Percentiles rank a stretch among this genome's conserved stretches.
These are phyloP conservation scores for Allium sativum DNA, from an alignment of 106 monocot genomes.

Conservation along the genomic window DNA sequence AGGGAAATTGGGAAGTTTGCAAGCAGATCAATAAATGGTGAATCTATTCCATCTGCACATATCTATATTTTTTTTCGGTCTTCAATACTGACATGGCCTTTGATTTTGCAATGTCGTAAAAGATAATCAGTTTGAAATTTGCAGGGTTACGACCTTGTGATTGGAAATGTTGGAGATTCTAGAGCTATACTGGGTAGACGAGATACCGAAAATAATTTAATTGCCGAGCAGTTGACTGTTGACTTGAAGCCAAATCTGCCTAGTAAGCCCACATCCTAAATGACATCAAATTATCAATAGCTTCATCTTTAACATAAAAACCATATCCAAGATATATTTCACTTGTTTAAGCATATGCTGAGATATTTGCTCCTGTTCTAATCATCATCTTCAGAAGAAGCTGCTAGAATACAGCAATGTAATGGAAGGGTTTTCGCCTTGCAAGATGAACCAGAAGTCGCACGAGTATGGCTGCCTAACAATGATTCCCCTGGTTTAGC, in stretches of 20 bases:
- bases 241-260: slow-evolving; percentile 78
- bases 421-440: slow-evolving; percentile 35
- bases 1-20: too few relatives aligned
- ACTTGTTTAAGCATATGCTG: too few relatives aligned
- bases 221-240: slow-evolving; percentile 58
- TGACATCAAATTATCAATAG: too few relatives aligned
- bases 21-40: too few relatives aligned
- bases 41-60: too few relatives aligned
- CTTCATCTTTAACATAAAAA: too few relatives aligned
- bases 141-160: slow-evolving; percentile 72
- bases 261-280: slow-evolving; percentile 24
- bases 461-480: slow-evolving; percentile 37
- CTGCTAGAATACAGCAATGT: slow-evolving; percentile 34
- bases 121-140: slow-evolving; percentile 11
- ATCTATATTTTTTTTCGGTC: too few relatives aligned
- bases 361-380: too few relatives aligned
- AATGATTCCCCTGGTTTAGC: slow-evolving; percentile 32
- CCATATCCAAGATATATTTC: too few relatives aligned
- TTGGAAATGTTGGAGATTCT: slow-evolving; percentile 75
- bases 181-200: slow-evolving; percentile 58
- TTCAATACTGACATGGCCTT: too few relatives aligned
- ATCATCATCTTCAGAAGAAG: slow-evolving; percentile 16
- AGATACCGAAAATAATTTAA: slow-evolving; percentile 30
- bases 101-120: too few relatives aligned
- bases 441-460: slow-evolving; percentile 36